Evolutionary conservation across 2,329 filamentous ascomycete species (phyloP).

Genomic region (Endocalyx cinctus): DNA sequence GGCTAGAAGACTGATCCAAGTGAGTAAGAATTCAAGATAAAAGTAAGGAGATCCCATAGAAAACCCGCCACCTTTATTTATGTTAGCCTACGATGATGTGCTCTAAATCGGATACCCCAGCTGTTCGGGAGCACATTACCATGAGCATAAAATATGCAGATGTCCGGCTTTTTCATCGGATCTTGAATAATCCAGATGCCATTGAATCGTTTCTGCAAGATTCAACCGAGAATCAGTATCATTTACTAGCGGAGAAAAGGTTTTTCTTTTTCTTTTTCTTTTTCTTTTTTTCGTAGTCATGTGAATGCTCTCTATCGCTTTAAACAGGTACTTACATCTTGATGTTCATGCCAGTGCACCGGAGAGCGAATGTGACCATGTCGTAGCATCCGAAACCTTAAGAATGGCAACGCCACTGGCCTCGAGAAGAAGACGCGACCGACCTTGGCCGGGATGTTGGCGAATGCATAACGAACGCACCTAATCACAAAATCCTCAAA

Average conservation of each 20-base stretch:
- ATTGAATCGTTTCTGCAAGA: slow-evolving; percentile 41
- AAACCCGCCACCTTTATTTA: slow-evolving; percentile 72
- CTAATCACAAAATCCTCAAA: slow-evolving; percentile 77
- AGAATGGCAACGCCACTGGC: slow-evolving; percentile 66
- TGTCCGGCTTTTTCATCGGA: slow-evolving; percentile 57
- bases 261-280: too few relatives aligned
- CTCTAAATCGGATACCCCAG: too few relatives aligned
- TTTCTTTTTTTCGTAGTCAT: too few relatives aligned
- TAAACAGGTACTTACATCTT: slow-evolving; percentile 46
- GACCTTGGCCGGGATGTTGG: slow-evolving; percentile 62
- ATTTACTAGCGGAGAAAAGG: too few relatives aligned
- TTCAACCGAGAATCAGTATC: slow-evolving; percentile 2
- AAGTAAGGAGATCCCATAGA: slow-evolving; percentile 79
- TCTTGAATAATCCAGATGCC: slow-evolving; percentile 69
- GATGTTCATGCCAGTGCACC: slow-evolving; percentile 56
- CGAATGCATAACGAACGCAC: slow-evolving; percentile 74
- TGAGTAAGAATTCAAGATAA: slow-evolving; percentile 77
- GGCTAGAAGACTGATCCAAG: slow-evolving; percentile 63
- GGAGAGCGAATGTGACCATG: slow-evolving; percentile 62
- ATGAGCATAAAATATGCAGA: slow-evolving; percentile 79
- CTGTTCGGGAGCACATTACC: too few relatives aligned
- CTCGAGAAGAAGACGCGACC: slow-evolving; percentile 76
- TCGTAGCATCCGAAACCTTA: slow-evolving; percentile 69
- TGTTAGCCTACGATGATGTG: too few relatives aligned
- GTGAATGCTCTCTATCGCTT: too few relatives aligned